Percentiles rank a stretch among this genome's conserved stretches.
Conservation (phyloP, 768 basidiomycete species). For the Lactarius evosmus region DNA sequence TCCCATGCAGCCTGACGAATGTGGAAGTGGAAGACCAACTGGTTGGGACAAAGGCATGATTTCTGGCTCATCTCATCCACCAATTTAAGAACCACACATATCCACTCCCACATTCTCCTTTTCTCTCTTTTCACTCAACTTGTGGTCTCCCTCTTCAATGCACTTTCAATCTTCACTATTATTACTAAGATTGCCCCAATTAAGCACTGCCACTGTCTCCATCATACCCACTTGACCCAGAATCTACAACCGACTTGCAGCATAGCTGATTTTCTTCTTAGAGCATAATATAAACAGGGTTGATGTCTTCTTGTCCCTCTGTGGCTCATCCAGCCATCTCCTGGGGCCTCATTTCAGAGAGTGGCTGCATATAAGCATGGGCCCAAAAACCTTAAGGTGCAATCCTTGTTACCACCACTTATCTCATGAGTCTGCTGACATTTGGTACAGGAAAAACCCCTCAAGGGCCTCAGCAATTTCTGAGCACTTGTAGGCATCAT, state of each 20-base stretch:
- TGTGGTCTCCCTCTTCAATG: too few species aligned
- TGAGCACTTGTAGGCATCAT: constrained; percentile 67
- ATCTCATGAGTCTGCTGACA: background rate
- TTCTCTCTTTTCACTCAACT: too few species aligned
- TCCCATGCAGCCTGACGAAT: too few species aligned
- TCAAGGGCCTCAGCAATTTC: constrained; percentile 71
- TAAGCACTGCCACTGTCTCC: background rate
- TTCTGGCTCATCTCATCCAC: too few species aligned
- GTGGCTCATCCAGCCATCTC: background rate
- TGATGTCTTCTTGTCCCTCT: background rate
- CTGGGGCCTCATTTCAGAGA: background rate
- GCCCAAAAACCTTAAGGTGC: constrained; percentile 28
- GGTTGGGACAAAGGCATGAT: too few species aligned
- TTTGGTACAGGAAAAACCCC: constrained; percentile 51
- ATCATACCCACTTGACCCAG: background rate
- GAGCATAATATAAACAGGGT: background rate
- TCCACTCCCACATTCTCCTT: too few species aligned
- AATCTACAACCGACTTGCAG: constrained; percentile 2
- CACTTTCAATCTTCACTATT: background rate
- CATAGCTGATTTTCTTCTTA: background rate
- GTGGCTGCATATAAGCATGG: constrained; percentile 11
- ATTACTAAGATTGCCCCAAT: too few species aligned
- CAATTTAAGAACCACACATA: too few species aligned
- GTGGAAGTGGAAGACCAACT: too few species aligned
- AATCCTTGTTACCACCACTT: background rate